Percentiles rank a stretch among this genome's conserved stretches.
Evolutionary conservation across 805 yeast genomes (phyloP).

Genomic region (Ascoidea rubescens): DNA sequence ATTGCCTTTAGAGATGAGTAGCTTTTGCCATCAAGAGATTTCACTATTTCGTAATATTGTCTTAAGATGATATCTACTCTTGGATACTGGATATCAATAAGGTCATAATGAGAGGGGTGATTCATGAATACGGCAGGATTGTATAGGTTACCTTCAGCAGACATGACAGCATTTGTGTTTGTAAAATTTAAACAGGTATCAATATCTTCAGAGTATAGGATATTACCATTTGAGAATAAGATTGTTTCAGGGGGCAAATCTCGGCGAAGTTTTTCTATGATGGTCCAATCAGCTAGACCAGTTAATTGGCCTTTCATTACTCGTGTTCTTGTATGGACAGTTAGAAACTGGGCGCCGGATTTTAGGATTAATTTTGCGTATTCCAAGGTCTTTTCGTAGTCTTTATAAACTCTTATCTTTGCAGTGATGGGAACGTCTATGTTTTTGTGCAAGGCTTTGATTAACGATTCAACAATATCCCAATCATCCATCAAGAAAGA

Average conservation of each 20-base stretch:
- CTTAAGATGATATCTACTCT: constrained; percentile 73
- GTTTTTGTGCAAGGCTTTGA: constrained; percentile 59
- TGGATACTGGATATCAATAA: constrained; percentile 59
- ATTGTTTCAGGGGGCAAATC: constrained; percentile 71
- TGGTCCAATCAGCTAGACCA: constrained; percentile 89
- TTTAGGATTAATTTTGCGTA: constrained; percentile 81
- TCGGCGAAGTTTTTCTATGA: constrained; percentile 60
- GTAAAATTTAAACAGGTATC: constrained; percentile 50
- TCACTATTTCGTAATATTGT: constrained; percentile 80
- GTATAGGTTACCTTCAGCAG: constrained; percentile 89
- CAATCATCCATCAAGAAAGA: constrained; percentile 96
- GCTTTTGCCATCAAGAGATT: constrained; percentile 30
- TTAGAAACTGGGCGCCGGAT: constrained; percentile 92
- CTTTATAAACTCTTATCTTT: constrained; percentile 71
- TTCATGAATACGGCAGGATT: constrained; percentile 84
- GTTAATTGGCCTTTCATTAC: constrained; percentile 97
- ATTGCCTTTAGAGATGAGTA: constrained; percentile 66
- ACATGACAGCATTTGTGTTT: constrained; percentile 85
- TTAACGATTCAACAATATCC: constrained; percentile 63
- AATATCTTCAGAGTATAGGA: constrained; percentile 80
- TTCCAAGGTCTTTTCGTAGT: constrained; percentile 67
- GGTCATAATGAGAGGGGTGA: constrained; percentile 32
- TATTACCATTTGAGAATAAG: constrained; percentile 87
- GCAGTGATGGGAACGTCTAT: constrained; percentile 87
- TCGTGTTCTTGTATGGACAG: constrained; percentile 91